Evolutionary conservation across 495 filamentous ascomycete species (phyloP).

Genomic region (Tuber indicum): DNA sequence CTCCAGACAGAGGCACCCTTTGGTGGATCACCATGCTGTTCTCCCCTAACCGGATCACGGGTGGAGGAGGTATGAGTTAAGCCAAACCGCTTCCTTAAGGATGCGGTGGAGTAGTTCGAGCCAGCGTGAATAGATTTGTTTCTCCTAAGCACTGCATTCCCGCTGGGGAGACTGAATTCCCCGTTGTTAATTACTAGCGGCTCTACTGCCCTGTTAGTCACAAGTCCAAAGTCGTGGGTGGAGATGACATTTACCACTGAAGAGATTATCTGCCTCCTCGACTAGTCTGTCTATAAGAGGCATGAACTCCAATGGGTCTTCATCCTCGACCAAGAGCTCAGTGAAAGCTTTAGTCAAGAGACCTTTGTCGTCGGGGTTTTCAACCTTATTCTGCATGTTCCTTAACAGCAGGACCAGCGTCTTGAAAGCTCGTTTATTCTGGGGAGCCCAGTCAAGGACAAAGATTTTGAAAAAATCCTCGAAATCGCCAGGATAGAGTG

Average conservation of each 20-base stretch:
- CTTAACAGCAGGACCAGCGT: conserved; percentile 77
- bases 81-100: conserved; percentile 36
- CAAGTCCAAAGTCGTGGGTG: neutral
- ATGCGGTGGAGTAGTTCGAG: conserved; percentile 28
- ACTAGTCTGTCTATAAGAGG: conserved; percentile 86
- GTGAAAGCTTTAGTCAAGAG: conserved; percentile 85
- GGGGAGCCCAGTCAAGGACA: conserved; percentile 74
- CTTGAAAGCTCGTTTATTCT: conserved; percentile 83
- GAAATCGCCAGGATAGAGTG: conserved; percentile 69
- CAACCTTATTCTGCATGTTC: conserved; percentile 86
- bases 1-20: conserved; percentile 74
- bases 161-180: conserved; percentile 42
- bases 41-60: conserved; percentile 52
- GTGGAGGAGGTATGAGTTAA: conserved; percentile 65
- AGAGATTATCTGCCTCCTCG: conserved; percentile 82
- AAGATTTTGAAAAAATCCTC: conserved; percentile 73
- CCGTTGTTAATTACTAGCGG: conserved; percentile 47
- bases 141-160: conserved; percentile 44
- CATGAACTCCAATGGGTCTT: conserved; percentile 73
- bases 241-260: conserved; percentile 55
- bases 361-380: conserved; percentile 86
- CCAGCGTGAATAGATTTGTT: conserved; percentile 33
- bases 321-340: conserved; percentile 73
- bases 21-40: conserved; percentile 50
- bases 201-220: conserved; percentile 19